Evolutionary conservation across 2,329 filamentous ascomycete genomes (phyloP).

Genomic region (Colletotrichum coccodes): DNA sequence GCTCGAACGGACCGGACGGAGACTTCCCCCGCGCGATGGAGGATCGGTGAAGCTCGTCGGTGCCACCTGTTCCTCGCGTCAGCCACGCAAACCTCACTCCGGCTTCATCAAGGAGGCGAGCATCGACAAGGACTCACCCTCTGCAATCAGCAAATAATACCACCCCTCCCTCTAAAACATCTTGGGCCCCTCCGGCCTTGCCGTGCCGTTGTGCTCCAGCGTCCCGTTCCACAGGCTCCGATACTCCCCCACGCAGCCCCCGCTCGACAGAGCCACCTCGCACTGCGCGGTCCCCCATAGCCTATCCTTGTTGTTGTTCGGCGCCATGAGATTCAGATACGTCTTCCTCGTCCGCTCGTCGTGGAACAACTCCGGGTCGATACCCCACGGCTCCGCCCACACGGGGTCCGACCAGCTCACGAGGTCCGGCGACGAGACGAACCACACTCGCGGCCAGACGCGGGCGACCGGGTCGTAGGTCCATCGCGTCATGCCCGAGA

Average conservation of each 20-base stretch:
- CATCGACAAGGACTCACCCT: background rate
- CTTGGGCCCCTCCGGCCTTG: constrained; percentile 35
- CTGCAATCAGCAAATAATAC: constrained; percentile 14
- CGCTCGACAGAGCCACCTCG: constrained; percentile 32
- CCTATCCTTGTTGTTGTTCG: constrained; percentile 34
- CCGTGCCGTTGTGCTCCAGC: constrained; percentile 17
- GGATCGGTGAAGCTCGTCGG: constrained; percentile 47
- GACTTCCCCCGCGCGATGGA: constrained; percentile 46
- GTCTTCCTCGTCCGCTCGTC: constrained; percentile 29
- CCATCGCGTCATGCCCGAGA: constrained; percentile 43
- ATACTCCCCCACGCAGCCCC: constrained; percentile 34
- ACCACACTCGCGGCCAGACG: constrained; percentile 45
- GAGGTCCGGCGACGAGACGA: constrained; percentile 35
- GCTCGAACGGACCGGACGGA: constrained; percentile 49
- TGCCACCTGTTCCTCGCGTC: constrained; percentile 47
- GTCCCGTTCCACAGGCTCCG: constrained; percentile 37
- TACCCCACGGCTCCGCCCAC: constrained; percentile 29
- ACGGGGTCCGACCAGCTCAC: constrained; percentile 11
- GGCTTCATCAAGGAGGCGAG: too few species aligned
- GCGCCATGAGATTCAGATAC: constrained; percentile 36
- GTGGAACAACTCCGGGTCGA: constrained; percentile 29
- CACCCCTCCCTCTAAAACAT: constrained; percentile 13
- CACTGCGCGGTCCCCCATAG: constrained; percentile 36
- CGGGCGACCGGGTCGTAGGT: constrained; percentile 47
- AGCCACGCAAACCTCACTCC: background rate